Evolutionary conservation across 345 rosid species (phyloP).

Genomic region (Anacardium occidentale): DNA sequence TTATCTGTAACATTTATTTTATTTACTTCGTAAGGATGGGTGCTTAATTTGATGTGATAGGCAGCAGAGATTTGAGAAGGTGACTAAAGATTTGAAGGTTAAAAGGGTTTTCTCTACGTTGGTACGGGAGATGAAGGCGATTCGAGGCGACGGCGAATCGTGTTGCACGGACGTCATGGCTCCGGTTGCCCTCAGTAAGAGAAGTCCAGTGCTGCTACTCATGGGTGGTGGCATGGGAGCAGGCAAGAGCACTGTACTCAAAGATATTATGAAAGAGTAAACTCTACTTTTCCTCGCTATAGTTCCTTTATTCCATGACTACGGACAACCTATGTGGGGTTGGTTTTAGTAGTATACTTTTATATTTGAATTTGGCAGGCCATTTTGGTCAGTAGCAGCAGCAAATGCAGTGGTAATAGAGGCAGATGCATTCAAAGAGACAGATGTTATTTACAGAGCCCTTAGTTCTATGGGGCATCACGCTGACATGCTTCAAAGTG

Average conservation of each 20-base stretch:
- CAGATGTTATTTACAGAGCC: slow-evolving; percentile 82
- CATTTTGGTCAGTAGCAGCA: slow-evolving; percentile 79
- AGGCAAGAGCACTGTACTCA: slow-evolving; percentile 94
- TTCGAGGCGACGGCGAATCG: slow-evolving; percentile 40
- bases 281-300: not conserved
- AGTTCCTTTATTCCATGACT: not conserved
- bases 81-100: slow-evolving; percentile 64
- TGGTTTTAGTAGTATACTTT: no score
- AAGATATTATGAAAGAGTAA: slow-evolving; percentile 77
- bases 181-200: slow-evolving; percentile 63
- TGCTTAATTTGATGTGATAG: slow-evolving; percentile 25
- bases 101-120: slow-evolving; percentile 66
- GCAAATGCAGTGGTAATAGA: slow-evolving; percentile 80
- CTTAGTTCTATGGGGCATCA: slow-evolving; percentile 75
- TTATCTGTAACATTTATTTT: no score
- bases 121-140: slow-evolving; percentile 82
- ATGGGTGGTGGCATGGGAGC: slow-evolving; percentile 99
- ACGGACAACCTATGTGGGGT: no score
- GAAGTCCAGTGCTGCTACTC: slow-evolving; percentile 87
- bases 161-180: slow-evolving; percentile 76
- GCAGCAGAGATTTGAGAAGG: slow-evolving; percentile 77
- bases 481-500: slow-evolving; percentile 77
- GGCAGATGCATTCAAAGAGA: slow-evolving; percentile 95
- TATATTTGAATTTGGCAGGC: slow-evolving; percentile 37
- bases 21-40: not conserved